Conservation (phyloP, 1,284 basidiomycete species). For the Ceratobasidium sp. region DNA sequence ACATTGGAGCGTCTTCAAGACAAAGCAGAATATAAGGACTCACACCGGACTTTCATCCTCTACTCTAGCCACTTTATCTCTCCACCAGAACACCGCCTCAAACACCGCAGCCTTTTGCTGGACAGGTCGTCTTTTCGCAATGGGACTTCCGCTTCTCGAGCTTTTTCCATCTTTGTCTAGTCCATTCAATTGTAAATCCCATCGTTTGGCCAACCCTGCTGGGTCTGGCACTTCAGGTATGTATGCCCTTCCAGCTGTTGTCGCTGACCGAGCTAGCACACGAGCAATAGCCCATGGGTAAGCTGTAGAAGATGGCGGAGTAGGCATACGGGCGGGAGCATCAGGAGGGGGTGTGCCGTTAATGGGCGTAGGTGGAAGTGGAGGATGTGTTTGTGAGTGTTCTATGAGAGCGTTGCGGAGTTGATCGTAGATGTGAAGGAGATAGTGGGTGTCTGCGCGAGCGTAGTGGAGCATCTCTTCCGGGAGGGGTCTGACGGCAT, state of each 20-base stretch:
- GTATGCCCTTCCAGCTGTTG: slow-evolving; percentile 20
- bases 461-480: slow-evolving; percentile 92
- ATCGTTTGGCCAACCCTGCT: slow-evolving; percentile 43
- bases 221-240: slow-evolving; percentile 29
- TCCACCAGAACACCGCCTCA: slow-evolving; percentile 82
- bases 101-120: slow-evolving; percentile 71
- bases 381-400: slow-evolving; percentile 51
- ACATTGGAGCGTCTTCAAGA: neutral
- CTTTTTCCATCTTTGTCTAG: slow-evolving; percentile 66
- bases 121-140: slow-evolving; percentile 37
- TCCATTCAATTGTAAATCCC: slow-evolving; percentile 66
- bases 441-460: slow-evolving; percentile 94
- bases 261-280: slow-evolving; percentile 60
- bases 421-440: slow-evolving; percentile 92
- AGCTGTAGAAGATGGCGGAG: slow-evolving; percentile 43
- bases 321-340: slow-evolving; percentile 11
- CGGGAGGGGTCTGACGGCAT: slow-evolving; percentile 73
- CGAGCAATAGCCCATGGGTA: slow-evolving; percentile 31
- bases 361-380: slow-evolving; percentile 37
- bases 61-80: slow-evolving; percentile 81
- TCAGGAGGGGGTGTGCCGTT: slow-evolving; percentile 36
- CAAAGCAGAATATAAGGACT: slow-evolving; percentile 49
- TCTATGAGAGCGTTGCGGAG: slow-evolving; percentile 88
- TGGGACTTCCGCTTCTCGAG: slow-evolving; percentile 67
- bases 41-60: slow-evolving; percentile 90